A percentile compares a stretch with the other conserved stretches of the same genome.
Conservation (phyloP, 2,329 filamentous ascomycete species). For the Helicocarpus griseus region DNA sequence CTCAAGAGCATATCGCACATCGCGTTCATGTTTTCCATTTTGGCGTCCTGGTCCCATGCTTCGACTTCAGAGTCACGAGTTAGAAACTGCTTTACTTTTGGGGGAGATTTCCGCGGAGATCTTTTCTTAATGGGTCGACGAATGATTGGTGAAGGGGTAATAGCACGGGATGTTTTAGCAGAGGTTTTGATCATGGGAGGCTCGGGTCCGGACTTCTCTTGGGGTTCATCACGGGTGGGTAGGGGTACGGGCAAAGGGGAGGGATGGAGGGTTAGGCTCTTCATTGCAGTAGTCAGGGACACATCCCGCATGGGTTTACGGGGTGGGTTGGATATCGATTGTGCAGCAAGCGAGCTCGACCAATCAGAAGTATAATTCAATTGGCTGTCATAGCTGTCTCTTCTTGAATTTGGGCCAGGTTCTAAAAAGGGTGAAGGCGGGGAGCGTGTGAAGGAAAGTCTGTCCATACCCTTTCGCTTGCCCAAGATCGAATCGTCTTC, state of each 20-base stretch:
- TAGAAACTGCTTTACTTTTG: conserved; percentile 47
- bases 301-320: conserved; percentile 19
- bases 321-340: conserved; percentile 6
- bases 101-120: conserved; percentile 23
- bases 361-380: conserved; percentile 18
- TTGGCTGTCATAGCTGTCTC: conserved; percentile 18
- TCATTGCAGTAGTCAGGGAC: conserved; percentile 30
- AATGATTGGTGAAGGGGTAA: conserved; percentile 26
- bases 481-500: conserved; percentile 28
- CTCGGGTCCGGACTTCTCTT: conserved; percentile 11
- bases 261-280: conserved; percentile 17
- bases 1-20: conserved; percentile 63
- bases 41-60: conserved; percentile 73
- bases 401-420: conserved; percentile 9
- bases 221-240: conserved; percentile 21
- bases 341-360: conserved; percentile 20
- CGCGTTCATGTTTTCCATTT: conserved; percentile 65
- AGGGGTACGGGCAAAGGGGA: conserved; percentile 13
- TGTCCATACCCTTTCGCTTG: conserved; percentile 45
- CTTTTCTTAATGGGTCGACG: conserved; percentile 17
- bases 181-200: conserved; percentile 21
- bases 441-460: conserved; percentile 24
- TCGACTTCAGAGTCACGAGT: conserved; percentile 64
- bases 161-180: conserved; percentile 4
- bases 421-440: conserved; percentile 12